Evolutionary conservation across 305 asterid species (phyloP).

Genomic region (Ajuga reptans): DNA sequence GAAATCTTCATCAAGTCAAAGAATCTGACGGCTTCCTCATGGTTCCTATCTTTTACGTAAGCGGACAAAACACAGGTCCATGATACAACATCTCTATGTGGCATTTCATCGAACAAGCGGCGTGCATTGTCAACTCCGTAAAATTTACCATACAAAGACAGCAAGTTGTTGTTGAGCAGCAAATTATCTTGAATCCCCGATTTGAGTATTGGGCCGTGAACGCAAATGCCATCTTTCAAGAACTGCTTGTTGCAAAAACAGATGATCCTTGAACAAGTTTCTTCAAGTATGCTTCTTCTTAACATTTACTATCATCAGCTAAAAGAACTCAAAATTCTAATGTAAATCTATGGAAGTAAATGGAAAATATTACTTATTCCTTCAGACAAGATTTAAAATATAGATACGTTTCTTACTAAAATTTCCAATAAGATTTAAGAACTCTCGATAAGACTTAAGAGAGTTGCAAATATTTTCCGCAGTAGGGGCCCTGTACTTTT

Average conservation of each 20-base stretch:
- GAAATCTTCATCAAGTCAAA: slow-evolving; percentile 25
- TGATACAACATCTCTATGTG: slow-evolving; percentile 26
- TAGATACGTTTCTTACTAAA: not conserved
- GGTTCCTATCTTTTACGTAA: slow-evolving; percentile 24
- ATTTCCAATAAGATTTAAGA: too few relatives aligned
- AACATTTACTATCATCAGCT: slow-evolving; percentile 19
- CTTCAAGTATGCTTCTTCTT: slow-evolving; percentile 23
- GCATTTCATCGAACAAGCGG: slow-evolving; percentile 33
- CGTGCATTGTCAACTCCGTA: slow-evolving; percentile 20
- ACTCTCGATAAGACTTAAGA: too few relatives aligned
- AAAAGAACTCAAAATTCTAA: not conserved
- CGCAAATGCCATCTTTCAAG: slow-evolving; percentile 31
- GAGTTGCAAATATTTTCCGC: not conserved
- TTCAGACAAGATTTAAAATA: not conserved
- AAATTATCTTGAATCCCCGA: slow-evolving; percentile 28
- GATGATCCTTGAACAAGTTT: slow-evolving; percentile 27
- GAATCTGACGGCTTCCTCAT: slow-evolving; percentile 26
- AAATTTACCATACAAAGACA: slow-evolving; percentile 23
- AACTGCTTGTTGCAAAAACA: slow-evolving; percentile 27
- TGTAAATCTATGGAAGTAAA: not conserved
- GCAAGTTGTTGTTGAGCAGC: slow-evolving; percentile 24
- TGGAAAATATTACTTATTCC: not conserved
- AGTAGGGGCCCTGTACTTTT: not conserved
- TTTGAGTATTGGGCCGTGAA: slow-evolving; percentile 32
- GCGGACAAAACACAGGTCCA: slow-evolving; percentile 32